Percentiles rank a stretch among this genome's conserved stretches.
These are phyloP conservation scores for Cercospora canescens DNA, from an alignment of 2,329 filamentous ascomycete species.

Conservation along the genomic window DNA sequence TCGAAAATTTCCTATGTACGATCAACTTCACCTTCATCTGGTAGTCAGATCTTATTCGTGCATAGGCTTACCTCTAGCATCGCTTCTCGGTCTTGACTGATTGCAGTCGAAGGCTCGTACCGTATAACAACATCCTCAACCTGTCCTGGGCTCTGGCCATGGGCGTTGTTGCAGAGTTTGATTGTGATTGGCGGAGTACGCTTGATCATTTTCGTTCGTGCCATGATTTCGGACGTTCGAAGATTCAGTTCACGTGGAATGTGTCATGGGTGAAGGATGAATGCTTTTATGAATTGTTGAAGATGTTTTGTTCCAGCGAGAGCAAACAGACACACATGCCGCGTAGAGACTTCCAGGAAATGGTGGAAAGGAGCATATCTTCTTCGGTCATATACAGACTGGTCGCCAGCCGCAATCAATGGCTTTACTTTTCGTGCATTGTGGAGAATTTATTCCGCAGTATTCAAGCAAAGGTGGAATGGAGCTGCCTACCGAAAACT, in stretches of 20 bases:
- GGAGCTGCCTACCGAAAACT: no score
- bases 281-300: not conserved
- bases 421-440: no score
- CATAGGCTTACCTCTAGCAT: not conserved
- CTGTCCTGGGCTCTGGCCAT: not conserved
- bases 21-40: not conserved
- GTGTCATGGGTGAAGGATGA: not conserved
- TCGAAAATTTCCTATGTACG: not conserved
- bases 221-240: not conserved
- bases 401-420: no score
- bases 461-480: no score
- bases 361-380: not conserved
- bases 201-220: not conserved
- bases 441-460: no score
- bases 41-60: not conserved
- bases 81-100: not conserved
- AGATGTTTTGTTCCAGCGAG: not conserved
- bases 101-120: not conserved
- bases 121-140: not conserved
- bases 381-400: not conserved
- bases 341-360: not conserved
- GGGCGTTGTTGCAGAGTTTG: not conserved
- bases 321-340: not conserved
- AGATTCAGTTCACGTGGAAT: not conserved
- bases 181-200: not conserved